A percentile compares a stretch with the other conserved stretches of the same genome.
Evolutionary conservation across 139 green algal species (phyloP).

Genomic region (Zygnema cylindricum): DNA sequence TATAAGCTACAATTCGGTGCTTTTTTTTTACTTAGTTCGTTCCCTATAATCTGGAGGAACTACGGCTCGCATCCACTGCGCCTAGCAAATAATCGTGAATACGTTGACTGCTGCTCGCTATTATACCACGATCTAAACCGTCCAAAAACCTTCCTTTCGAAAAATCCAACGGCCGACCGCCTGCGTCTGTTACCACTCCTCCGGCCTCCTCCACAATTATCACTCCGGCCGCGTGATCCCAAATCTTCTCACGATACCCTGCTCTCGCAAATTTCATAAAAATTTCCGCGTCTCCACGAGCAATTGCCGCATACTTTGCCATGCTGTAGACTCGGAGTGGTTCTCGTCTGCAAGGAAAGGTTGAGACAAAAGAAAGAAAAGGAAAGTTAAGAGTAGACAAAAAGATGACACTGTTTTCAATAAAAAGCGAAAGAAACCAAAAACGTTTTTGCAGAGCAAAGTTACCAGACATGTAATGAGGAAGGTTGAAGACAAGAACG

Average conservation of each 20-base stretch:
- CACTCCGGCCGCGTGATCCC: conserved; percentile 68
- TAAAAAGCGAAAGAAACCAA: too few relatives aligned
- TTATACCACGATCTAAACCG: conserved; percentile 63
- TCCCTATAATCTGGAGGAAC: conserved; percentile 49
- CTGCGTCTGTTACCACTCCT: conserved; percentile 64
- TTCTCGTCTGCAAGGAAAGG: conserved; percentile 25
- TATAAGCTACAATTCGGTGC: background rate
- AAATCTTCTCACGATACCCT: conserved; percentile 67
- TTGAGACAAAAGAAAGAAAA: background rate
- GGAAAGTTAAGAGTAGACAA: background rate
- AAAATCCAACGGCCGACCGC: conserved; percentile 64
- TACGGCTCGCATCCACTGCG: conserved; percentile 51
- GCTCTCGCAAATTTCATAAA: conserved; percentile 70
- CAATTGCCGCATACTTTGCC: conserved; percentile 66
- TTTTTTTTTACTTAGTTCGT: background rate
- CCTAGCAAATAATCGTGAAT: conserved; percentile 60
- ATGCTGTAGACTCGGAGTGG: conserved; percentile 65
- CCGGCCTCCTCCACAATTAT: conserved; percentile 69
- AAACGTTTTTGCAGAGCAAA: too few relatives aligned
- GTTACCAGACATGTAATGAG: too few relatives aligned
- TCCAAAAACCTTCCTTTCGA: conserved; percentile 59
- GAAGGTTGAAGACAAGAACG: too few relatives aligned
- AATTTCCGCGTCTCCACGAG: conserved; percentile 64
- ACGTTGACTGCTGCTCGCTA: conserved; percentile 51
- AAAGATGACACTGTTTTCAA: too few relatives aligned